Evolutionary conservation across 2,329 filamentous ascomycete species (phyloP).

Genomic region (Pestalotiopsis sp.): DNA sequence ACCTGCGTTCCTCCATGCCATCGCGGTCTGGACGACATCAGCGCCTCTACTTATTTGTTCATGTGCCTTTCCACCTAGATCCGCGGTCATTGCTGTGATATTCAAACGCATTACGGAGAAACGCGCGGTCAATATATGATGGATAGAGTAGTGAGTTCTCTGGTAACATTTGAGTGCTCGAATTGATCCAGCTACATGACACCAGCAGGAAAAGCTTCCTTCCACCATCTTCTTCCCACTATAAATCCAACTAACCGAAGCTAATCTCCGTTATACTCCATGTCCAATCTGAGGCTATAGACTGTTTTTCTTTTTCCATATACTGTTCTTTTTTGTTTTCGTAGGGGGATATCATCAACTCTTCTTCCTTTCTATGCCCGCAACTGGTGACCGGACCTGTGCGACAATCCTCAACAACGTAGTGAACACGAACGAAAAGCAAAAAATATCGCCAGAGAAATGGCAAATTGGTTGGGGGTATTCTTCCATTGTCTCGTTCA

Average conservation of each 20-base stretch:
- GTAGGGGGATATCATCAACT: not conserved
- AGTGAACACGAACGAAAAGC: slow-evolving; percentile 30
- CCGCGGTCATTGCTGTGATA: too few species aligned
- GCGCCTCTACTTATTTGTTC: too few species aligned
- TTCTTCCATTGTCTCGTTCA: slow-evolving; percentile 37
- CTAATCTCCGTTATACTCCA: slow-evolving; percentile 17
- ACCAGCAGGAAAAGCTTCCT: slow-evolving; percentile 37
- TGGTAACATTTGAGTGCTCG: slow-evolving; percentile 16
- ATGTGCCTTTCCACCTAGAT: too few species aligned
- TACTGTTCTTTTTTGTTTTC: slow-evolving; percentile 9
- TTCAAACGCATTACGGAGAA: too few species aligned
- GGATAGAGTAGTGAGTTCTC: not conserved
- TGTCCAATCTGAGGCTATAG: slow-evolving; percentile 23
- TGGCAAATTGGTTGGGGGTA: slow-evolving; percentile 33
- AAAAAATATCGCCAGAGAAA: slow-evolving; percentile 17
- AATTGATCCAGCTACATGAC: slow-evolving; percentile 43
- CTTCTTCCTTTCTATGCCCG: slow-evolving; percentile 17
- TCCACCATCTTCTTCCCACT: slow-evolving; percentile 31
- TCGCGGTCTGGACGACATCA: too few species aligned
- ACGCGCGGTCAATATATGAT: not conserved
- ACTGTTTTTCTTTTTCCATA: slow-evolving; percentile 2
- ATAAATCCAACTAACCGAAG: slow-evolving; percentile 15
- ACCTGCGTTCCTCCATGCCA: too few species aligned
- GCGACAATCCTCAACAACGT: slow-evolving; percentile 26
- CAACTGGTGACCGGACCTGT: slow-evolving; percentile 29